These are phyloP conservation scores for Gnaphalium uliginosum DNA, from an alignment of 129 eudicot species.

Conservation along the genomic window DNA sequence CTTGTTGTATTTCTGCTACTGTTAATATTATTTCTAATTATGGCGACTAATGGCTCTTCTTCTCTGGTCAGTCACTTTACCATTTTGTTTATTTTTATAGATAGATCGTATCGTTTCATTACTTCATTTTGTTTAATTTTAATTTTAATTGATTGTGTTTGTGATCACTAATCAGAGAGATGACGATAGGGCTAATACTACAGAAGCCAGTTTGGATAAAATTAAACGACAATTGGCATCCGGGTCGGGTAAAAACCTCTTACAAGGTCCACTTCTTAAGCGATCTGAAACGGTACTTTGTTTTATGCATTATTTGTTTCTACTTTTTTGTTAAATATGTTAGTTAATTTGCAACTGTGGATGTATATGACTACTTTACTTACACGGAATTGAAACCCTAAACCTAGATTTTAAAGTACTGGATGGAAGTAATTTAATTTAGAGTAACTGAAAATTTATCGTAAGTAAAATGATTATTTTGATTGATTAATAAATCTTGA, in stretches of 20 bases:
- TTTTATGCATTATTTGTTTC: background rate
- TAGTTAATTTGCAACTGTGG: background rate
- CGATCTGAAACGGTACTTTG: slow-evolving; percentile 91
- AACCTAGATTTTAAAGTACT: background rate
- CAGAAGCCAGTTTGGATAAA: slow-evolving; percentile 77
- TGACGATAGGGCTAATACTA: slow-evolving; percentile 55
- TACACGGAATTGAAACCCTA: slow-evolving; percentile 16
- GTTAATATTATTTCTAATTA: background rate
- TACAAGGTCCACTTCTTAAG: slow-evolving; percentile 96
- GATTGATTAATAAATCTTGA: slow-evolving; percentile 8
- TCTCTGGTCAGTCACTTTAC: slow-evolving; percentile 40
- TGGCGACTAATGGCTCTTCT: slow-evolving; percentile 70
- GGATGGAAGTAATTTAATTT: background rate
- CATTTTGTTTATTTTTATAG: background rate
- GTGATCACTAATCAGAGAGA: slow-evolving; percentile 26
- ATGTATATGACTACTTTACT: background rate
- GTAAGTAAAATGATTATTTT: background rate
- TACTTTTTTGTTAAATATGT: no score
- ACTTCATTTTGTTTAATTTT: slow-evolving; percentile 6
- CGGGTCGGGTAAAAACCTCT: slow-evolving; percentile 69
- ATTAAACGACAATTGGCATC: slow-evolving; percentile 86
- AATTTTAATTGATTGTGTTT: background rate
- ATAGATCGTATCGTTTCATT: background rate
- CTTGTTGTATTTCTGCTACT: background rate
- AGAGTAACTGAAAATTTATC: background rate